Evolutionary conservation across 2,329 filamentous ascomycete genomes (phyloP), one percentile per base, ranked within the genome.

Genomic region (Fusarium pilosicola): DNA sequence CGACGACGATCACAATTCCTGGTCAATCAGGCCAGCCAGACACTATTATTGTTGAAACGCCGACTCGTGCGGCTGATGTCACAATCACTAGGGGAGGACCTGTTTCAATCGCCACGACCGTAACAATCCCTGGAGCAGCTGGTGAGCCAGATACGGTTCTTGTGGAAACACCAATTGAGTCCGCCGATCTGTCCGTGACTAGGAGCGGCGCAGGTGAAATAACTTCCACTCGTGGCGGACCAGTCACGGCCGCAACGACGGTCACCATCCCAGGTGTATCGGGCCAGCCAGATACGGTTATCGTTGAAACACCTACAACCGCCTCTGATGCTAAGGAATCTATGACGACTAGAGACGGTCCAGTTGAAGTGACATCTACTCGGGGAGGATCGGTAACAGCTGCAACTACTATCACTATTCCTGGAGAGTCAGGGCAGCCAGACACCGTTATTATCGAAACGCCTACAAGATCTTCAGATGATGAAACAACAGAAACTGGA

Each of bases 61-160:
- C 48, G 8, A 49, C 46, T n/a, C 38, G 34, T 45, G 24, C 22
- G 32, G 26, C 26, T 3, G 49, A 46, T 5, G 63, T 55, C 5
- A 73, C 70, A 0, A 58, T 73, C 7, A 38, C 45, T 0, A 58
- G 62, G 1, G 69, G 58, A 5, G 69, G 69, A 0, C 39, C 69
- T 24, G 54, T 24, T 8, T 60, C 69, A 1, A 12, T 59, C 2
- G 28, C 32, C 8, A 69, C 64, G 4, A 68, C 64, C 0, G n/a
- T 44, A 3, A 62, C 55, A 9, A 32, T 68, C 1, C 34, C 55
- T 10, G 65, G 63, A 0, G 26, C 7, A 28, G 46, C 66, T 6
- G 65, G 66, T 3, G 57, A 41, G 9, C 65, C 39, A 0, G 65
- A 54, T 7, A 69, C 45, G 0, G 45, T 63, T 4, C 22, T 46